Base-by-base conservation (phyloP, 2,329 filamentous ascomycete genomes). In the Ophiognomonia clavigignenti-juglandacearum region DNA sequence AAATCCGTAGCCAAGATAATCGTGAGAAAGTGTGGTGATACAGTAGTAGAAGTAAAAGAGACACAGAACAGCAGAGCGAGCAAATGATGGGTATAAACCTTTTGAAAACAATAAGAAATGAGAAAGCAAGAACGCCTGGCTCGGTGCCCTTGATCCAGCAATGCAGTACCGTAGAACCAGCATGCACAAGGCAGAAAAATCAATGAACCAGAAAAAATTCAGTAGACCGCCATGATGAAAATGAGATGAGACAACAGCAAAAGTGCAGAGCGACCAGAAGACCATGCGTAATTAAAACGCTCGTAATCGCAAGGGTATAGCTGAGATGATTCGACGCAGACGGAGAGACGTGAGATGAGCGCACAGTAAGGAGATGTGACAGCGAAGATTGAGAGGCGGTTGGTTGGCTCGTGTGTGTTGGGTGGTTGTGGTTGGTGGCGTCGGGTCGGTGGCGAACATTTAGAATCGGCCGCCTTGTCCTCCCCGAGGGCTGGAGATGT, bases 401-500 rank as follows among this genome's bases (percentile, higher is more conserved):
- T 34, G 31, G 11, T 16, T n/a, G n/a, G n/a, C n/a, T n/a, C n/a
- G n/a, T n/a, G n/a, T n/a, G n/a, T n/a, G n/a, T n/a, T n/a, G 29
- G 5, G 29, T 32, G 5, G 29, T 8, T 16, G 29, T 6, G 9
- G 31, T 9, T 20, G 32, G 10, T 35, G 43, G 11, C 22, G 23
- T 16, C 6, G 32, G 19, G n/a, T n/a, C 18, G 29, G n/a, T 16
- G 29, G 32, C 19, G n/a, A 1, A n/a, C 32, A 22, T 39, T 26
- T 45, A 45, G 34, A 32, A 13, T 5, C 31, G 39, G 9, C 43
- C 34, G 23, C 43, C 43, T 13, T 45, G 43, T 13, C 61, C 69
- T 18, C 61, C 71, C 75, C 74, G 71, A 47, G 71, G 69, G 47
- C 72, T 75, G 5, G 77, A 37, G 52, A 83, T 76, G 58, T 84